phyloP scores from a whole-genome alignment of 352 stramenopile species.

The Phytophthora palmivora region DNA sequence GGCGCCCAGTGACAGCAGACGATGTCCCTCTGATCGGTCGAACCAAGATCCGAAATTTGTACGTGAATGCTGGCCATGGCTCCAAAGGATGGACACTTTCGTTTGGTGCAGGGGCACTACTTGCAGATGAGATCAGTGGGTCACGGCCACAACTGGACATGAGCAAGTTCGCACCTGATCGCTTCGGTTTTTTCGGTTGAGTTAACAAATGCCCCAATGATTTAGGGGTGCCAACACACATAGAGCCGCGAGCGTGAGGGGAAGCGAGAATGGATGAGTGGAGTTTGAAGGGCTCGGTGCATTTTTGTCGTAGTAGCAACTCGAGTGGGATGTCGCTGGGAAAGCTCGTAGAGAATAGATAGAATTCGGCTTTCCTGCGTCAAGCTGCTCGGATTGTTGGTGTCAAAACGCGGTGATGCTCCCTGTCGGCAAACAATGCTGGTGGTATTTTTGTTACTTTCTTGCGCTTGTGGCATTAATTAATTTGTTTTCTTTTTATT shows the following conservation, averaged over 20 bases:
- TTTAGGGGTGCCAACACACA: slow-evolving; percentile 23
- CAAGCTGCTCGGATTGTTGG: slow-evolving; percentile 1
- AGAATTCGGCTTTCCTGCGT: slow-evolving; percentile 17
- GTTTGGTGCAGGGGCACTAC: slow-evolving; percentile 76
- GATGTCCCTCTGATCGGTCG: slow-evolving; percentile 84
- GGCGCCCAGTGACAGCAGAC: slow-evolving; percentile 83
- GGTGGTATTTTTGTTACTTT: slow-evolving; percentile 33
- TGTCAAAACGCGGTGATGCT: slow-evolving; percentile 5
- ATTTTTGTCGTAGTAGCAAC: slow-evolving; percentile 13
- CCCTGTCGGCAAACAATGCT: slow-evolving; percentile 15
- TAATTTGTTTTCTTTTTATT: slow-evolving; percentile 34
- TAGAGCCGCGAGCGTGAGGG: slow-evolving; percentile 29
- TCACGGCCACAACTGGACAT: slow-evolving; percentile 82
- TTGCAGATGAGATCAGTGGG: slow-evolving; percentile 86
- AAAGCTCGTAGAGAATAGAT: slow-evolving; percentile 42
- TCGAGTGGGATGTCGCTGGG: slow-evolving; percentile 3
- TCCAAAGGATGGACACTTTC: slow-evolving; percentile 89
- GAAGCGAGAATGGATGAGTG: slow-evolving; percentile 15
- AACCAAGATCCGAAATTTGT: slow-evolving; percentile 84
- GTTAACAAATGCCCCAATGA: slow-evolving; percentile 13
- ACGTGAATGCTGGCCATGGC: slow-evolving; percentile 86
- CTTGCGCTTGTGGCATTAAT: slow-evolving; percentile 36
- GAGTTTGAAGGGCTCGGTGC: slow-evolving; percentile 12
- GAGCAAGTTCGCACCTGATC: slow-evolving; percentile 81
- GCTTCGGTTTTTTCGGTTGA: slow-evolving; percentile 79